Conservation (phyloP, 495 filamentous ascomycete genomes). For the Daldinia caldariorum region DNA sequence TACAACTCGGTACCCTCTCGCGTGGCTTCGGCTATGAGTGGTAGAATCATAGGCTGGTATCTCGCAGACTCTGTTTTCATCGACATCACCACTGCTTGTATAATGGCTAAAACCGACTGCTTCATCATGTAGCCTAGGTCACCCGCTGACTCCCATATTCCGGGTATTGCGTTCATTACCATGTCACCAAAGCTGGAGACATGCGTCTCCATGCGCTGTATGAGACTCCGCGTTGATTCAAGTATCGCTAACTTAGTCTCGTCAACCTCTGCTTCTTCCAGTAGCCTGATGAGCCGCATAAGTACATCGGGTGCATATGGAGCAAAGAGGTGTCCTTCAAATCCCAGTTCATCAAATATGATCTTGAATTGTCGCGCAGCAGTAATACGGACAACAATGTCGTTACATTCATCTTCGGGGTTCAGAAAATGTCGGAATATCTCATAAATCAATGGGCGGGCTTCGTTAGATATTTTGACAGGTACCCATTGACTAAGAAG, state of each 20-base stretch:
- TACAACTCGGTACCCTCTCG: conserved; percentile 81
- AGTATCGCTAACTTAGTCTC: conserved; percentile 90
- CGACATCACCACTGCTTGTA: conserved; percentile 78
- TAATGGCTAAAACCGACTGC: conserved; percentile 85
- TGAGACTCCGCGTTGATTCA: conserved; percentile 81
- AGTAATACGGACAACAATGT: conserved; percentile 90
- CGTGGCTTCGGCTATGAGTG: conserved; percentile 79
- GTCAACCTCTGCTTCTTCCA: conserved; percentile 80
- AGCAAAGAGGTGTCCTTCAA: conserved; percentile 72
- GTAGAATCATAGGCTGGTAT: conserved; percentile 78
- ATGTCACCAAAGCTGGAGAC: conserved; percentile 79
- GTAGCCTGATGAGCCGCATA: conserved; percentile 72
- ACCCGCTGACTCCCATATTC: conserved; percentile 83
- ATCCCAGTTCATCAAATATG: conserved; percentile 85
- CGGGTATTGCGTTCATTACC: conserved; percentile 81
- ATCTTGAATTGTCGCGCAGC: conserved; percentile 83
- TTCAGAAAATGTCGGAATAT: conserved; percentile 91
- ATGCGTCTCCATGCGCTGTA: conserved; percentile 78
- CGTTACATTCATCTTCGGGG: conserved; percentile 78
- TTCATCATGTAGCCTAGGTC: conserved; percentile 86
- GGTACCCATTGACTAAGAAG: conserved; percentile 89
- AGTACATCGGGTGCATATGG: conserved; percentile 78
- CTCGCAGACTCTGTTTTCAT: conserved; percentile 77
- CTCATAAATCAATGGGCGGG: conserved; percentile 79
- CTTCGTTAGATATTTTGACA: conserved; percentile 71